These are phyloP conservation scores for Rhynchospora tenuis DNA, from an alignment of 176 grass and related monocot species.

Conservation along the genomic window DNA sequence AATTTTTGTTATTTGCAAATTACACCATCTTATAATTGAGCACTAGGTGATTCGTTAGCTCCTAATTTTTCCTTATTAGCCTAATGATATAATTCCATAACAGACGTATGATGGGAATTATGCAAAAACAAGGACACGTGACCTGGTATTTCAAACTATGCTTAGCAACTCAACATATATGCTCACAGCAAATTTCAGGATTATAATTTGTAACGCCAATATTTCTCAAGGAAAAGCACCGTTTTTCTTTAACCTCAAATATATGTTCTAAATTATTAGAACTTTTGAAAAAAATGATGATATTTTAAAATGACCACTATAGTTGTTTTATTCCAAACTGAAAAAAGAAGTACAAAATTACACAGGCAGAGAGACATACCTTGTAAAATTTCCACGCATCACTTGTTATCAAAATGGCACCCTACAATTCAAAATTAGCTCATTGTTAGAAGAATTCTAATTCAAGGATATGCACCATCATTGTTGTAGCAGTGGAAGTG, in stretches of 20 bases:
- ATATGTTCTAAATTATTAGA: background rate
- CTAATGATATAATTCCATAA: background rate
- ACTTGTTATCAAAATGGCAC: conserved; percentile 52
- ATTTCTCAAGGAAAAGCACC: background rate
- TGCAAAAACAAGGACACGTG: background rate
- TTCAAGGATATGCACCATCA: background rate
- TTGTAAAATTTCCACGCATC: conserved; percentile 59
- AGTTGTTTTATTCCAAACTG: background rate
- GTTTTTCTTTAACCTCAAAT: background rate
- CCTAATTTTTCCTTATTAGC: background rate
- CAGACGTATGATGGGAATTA: background rate
- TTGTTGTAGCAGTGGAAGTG: background rate
- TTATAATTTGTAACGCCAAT: background rate
- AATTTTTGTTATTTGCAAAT: background rate
- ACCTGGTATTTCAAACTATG: background rate
- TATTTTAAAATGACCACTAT: background rate
- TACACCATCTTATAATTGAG: background rate
- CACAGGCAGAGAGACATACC: conserved; percentile 30
- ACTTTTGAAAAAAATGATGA: background rate
- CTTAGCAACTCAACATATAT: background rate
- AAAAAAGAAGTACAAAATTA: conserved; percentile 22
- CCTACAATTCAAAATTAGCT: conserved; percentile 39
- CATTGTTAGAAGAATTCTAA: background rate
- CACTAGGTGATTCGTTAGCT: background rate
- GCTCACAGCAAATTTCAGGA: conserved; percentile 9